These are phyloP conservation scores for Talaromyces islandicus DNA, from an alignment of 2,329 filamentous ascomycete species.

Conservation along the genomic window DNA sequence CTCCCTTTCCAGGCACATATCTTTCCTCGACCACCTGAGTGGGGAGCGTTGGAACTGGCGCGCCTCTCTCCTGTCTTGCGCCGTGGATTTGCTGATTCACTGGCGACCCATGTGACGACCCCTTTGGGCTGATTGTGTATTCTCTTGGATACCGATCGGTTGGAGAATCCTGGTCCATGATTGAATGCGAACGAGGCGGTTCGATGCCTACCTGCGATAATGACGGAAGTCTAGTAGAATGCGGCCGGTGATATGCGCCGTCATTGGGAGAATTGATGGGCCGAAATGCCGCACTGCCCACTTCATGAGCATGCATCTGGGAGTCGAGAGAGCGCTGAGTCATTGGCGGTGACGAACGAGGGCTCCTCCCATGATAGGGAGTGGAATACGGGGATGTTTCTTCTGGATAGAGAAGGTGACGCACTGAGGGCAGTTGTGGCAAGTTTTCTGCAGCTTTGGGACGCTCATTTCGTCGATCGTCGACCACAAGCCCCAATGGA, in stretches of 20 bases:
- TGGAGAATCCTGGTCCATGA: background rate
- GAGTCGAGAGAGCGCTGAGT: slow-evolving; percentile 2
- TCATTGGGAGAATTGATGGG: background rate
- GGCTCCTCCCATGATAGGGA: background rate
- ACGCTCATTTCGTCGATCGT: background rate
- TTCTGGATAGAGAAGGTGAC: slow-evolving; percentile 24
- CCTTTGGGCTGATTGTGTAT: slow-evolving; percentile 3
- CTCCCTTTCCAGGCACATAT: slow-evolving; percentile 64
- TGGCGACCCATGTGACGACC: background rate
- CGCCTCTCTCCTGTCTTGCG: slow-evolving; percentile 11
- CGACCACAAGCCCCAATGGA: slow-evolving; percentile 17
- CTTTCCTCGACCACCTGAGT: slow-evolving; percentile 36
- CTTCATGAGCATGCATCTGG: background rate
- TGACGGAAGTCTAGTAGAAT: slow-evolving; percentile 19
- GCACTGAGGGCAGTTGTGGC: slow-evolving; percentile 30
- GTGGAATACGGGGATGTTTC: background rate
- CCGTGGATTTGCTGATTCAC: background rate
- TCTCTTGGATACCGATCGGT: background rate
- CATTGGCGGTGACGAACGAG: slow-evolving; percentile 4
- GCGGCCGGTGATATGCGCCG: background rate
- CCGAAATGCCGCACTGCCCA: background rate
- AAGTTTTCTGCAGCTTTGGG: background rate
- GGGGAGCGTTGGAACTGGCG: slow-evolving; percentile 16
- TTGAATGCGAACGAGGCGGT: background rate
- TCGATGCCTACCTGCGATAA: slow-evolving; percentile 25